Evolutionary conservation across 2,329 filamentous ascomycete species (phyloP).

Genomic region (Paraconiothyrium brasiliense): DNA sequence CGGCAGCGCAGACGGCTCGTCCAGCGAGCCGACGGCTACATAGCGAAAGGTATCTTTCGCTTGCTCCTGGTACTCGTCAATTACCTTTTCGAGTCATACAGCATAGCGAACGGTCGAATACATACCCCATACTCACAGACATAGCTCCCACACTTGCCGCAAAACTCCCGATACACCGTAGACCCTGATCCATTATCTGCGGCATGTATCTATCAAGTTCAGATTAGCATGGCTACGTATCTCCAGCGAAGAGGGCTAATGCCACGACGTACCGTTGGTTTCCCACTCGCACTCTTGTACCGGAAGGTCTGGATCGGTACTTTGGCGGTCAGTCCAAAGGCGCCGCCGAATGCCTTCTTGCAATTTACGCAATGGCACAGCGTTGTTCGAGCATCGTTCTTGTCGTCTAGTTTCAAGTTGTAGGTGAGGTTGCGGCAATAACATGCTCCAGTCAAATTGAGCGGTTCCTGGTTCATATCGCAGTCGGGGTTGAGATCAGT

Average conservation of each 20-base stretch:
- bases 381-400: constrained; percentile 60
- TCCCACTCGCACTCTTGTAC: constrained; percentile 41
- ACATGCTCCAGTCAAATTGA: constrained; percentile 54
- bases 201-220: constrained; percentile 51
- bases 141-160: constrained; percentile 60
- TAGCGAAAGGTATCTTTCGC: constrained; percentile 1
- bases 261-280: constrained; percentile 23
- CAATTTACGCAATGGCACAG: constrained; percentile 64
- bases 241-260: too few relatives aligned
- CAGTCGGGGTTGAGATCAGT: background rate
- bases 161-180: constrained; percentile 62
- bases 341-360: constrained; percentile 63
- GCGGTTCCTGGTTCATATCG: constrained; percentile 1
- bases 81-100: too few relatives aligned
- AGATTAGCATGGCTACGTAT: too few relatives aligned
- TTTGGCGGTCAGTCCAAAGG: constrained; percentile 63
- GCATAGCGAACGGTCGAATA: background rate
- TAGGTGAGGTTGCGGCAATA: constrained; percentile 61
- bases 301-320: constrained; percentile 56
- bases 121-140: constrained; percentile 61
- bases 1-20: background rate
- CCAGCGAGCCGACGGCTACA: constrained; percentile 2
- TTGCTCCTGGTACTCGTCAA: background rate
- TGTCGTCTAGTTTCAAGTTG: constrained; percentile 54
- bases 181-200: constrained; percentile 62